Percentiles rank a stretch among this genome's conserved stretches.
Conservation (phyloP, 1,139 yeast genomes). For the Pichia sp. region DNA sequence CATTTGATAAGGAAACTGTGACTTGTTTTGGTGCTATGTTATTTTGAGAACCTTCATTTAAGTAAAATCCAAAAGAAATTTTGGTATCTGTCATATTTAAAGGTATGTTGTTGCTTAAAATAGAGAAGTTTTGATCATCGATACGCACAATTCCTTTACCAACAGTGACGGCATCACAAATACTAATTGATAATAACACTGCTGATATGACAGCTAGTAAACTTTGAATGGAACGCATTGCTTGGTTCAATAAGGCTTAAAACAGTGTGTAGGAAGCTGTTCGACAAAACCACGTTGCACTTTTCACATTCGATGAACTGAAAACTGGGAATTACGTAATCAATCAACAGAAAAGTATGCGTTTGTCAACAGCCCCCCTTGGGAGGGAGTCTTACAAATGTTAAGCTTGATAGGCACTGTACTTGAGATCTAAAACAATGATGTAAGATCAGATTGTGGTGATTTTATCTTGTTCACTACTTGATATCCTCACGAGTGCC, state of each 20-base stretch:
- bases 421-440: too few relatives aligned
- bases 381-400: too few relatives aligned
- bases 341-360: too few relatives aligned
- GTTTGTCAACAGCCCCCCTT: too few relatives aligned
- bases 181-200: background rate
- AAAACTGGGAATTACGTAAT: too few relatives aligned
- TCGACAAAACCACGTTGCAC: background rate
- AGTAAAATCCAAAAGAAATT: slow-evolving; percentile 13
- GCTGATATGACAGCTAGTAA: too few relatives aligned
- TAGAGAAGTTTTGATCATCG: slow-evolving; percentile 11
- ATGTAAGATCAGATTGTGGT: too few relatives aligned
- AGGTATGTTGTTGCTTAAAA: slow-evolving; percentile 5
- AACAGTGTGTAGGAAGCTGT: background rate
- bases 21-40: slow-evolving; percentile 17
- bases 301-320: too few relatives aligned
- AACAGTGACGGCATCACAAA: slow-evolving; percentile 8
- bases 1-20: slow-evolving; percentile 14
- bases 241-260: background rate
- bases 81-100: slow-evolving; percentile 14
- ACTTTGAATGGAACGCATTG: background rate
- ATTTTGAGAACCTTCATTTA: slow-evolving; percentile 2
- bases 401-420: too few relatives aligned
- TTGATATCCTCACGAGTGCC: too few relatives aligned
- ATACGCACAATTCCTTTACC: slow-evolving; percentile 13
- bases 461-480: too few relatives aligned